A percentile compares a stretch with the other conserved stretches of the same genome.
phyloP scores from a whole-genome alignment of 345 rosid species.

The Erysimum cheiranthoides region DNA sequence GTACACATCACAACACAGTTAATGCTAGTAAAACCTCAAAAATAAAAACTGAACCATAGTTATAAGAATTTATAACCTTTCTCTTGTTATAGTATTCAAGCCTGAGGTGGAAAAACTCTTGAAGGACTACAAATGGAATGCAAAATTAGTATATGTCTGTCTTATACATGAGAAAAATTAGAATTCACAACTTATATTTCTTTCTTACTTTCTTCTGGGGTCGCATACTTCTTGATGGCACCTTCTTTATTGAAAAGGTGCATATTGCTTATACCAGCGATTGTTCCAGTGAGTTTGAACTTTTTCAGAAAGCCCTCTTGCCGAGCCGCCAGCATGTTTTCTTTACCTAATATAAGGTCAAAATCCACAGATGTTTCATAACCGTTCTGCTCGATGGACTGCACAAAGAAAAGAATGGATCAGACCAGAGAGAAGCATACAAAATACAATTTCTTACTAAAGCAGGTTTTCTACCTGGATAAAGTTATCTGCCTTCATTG shows the following conservation, averaged over 20 bases:
- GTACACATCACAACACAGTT: constrained; percentile 42
- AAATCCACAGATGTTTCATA: constrained; percentile 57
- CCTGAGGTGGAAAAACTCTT: constrained; percentile 81
- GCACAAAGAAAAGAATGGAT: constrained; percentile 19
- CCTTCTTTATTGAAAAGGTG: constrained; percentile 80
- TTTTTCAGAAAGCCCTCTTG: constrained; percentile 90
- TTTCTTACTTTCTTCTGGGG: constrained; percentile 79
- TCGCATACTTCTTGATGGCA: constrained; percentile 79
- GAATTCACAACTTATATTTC: not conserved
- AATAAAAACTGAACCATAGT: not conserved
- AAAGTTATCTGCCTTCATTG: constrained; percentile 48
- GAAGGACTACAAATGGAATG: constrained; percentile 63
- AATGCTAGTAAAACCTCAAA: not conserved
- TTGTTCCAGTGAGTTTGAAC: constrained; percentile 67
- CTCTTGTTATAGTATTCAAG: constrained; percentile 71
- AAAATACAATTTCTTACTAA: constrained; percentile 6
- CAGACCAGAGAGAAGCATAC: constrained; percentile 34
- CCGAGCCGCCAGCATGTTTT: constrained; percentile 60
- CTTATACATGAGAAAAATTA: not conserved
- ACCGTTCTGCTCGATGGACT: no score
- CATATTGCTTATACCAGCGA: constrained; percentile 89
- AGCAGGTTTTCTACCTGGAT: constrained; percentile 55
- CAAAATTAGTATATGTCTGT: constrained; percentile 14
- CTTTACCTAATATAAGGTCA: constrained; percentile 56
- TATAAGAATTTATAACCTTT: constrained; percentile 54